These are phyloP conservation scores for Coniosporium apollinis DNA, from an alignment of 495 filamentous ascomycete genomes.

Conservation along the genomic window DNA sequence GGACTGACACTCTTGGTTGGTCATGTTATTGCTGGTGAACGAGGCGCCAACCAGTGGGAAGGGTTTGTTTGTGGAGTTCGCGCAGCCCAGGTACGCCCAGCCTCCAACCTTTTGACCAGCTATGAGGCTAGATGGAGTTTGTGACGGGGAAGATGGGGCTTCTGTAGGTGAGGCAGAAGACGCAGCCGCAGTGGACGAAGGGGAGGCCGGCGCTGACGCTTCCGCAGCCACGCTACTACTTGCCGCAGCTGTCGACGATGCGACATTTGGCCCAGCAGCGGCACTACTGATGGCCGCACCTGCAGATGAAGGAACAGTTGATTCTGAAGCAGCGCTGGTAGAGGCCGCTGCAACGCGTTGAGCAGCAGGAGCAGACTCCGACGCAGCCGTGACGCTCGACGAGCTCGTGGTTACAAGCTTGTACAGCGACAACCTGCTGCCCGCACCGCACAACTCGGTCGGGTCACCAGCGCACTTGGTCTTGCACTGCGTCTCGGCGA, in stretches of 20 bases:
- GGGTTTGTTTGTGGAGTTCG: no score
- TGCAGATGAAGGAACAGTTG: neutral
- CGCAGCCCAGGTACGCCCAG: no score
- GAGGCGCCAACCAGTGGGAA: no score
- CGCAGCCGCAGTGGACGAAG: neutral
- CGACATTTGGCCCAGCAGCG: neutral
- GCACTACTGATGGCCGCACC: neutral
- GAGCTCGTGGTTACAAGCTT: neutral
- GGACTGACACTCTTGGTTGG: no score
- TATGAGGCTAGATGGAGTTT: neutral
- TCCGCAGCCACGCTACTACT: no score
- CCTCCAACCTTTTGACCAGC: neutral
- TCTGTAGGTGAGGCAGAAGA: neutral
- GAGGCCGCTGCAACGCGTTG: neutral
- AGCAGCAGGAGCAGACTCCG: no score
- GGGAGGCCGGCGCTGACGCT: neutral
- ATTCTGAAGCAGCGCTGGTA: neutral
- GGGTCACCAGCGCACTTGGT: neutral
- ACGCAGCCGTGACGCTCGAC: neutral
- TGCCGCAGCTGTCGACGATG: no score
- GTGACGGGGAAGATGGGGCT: neutral
- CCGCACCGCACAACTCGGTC: neutral
- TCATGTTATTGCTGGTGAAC: no score
- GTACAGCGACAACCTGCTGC: neutral
- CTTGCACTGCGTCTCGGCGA: neutral